Evolutionary conservation across 192 early-diverging fungal genomes (phyloP), one percentile per base, ranked within the genome.

Genomic region (Mortierella hygrophila): DNA sequence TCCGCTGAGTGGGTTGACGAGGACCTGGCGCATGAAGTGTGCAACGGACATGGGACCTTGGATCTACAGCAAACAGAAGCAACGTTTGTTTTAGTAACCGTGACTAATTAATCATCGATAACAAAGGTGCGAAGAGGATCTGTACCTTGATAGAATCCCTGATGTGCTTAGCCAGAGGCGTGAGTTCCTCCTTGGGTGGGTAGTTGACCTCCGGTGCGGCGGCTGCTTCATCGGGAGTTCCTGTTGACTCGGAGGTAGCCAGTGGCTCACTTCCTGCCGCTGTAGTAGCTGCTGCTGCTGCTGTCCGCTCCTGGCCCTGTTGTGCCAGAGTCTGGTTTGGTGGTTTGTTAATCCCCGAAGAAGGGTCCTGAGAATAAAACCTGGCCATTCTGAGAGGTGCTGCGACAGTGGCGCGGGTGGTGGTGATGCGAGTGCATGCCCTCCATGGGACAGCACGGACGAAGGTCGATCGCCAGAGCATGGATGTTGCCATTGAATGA

Each of bases 21-120:
- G 91, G 0, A 96, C 94, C 74, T 94, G 92, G 68, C 96, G 90
- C 96, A 99, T 99, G 90, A 95, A 99, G 78, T 97, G 93, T 0
- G 96, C 91, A 0, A 98, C 87, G 15, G 97, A 95, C 46, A 95
- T 93, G 1, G 95, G 94, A 0, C 96, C 95, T 40, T 91, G 92
- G 23, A 93, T 82, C 91, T 92, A 89, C 32, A 65, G 26, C 23
- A 32, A 13, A 8, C 9, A 11, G 10, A 32, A 15, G 23, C 1
- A 23, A 32, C 10, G 16, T 6, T n/a, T 52, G n/a, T 16, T 63
- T 3, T 4, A 3, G 55, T 37, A 20, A 44, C 18, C 16, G 15
- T 9, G 40, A 6, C 26, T 42, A 77, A 57, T 49, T 49, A 26
- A 42, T 8, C 15, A 42, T 8, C 2, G 65, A 77, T 29, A 42